Evolutionary conservation across 179 eudicot species (phyloP), one percentile per base, ranked within the genome.

Genomic region (Beta corolliflora): DNA sequence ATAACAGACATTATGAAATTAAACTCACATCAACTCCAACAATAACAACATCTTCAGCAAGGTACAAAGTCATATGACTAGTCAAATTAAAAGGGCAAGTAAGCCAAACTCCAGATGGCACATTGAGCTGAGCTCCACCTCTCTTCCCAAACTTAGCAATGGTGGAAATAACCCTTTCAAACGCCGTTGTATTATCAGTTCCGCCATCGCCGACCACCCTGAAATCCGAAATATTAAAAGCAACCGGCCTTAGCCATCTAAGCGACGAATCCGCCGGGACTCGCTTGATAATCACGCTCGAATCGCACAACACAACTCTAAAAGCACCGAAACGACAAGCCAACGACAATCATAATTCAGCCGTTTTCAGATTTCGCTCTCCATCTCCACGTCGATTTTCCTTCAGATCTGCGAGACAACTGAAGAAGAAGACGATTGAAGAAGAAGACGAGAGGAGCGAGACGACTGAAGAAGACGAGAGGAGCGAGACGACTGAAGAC

Each of bases 111-210:
- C 98, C 98, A 5, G 92, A 87, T 8, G 92, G 93, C 50, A 93
- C 98, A 86, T 92, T 94, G 13, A 96, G 92, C 90, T 93, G 98
- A 16, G 86, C 99, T 3, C 99, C 98, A 63, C 99, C 99, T 60
- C 82, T 88, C 71, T 85, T 92, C 84, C 91, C 86, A 36, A 89
- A 64, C 88, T 93, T 93, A 12, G 93, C 87, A 59, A 96, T 87
- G 11, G 92, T 91, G 68, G 82, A 25, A 68, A 96, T 61, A 11
- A 97, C 99, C 88, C 56, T 88, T 86, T 91, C 97, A 78, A 96
- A 96, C 52, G 99, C 92, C 83, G 21, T 92, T 16, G 98, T 94
- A 25, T 94, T 92, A 16, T 90, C 85, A 16, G 92, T 91, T 1
- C 81, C 85, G 5, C 98, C 99, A 61, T 96, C 98, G 0, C 96